A percentile compares a stretch with the other conserved stretches of the same genome.
Evolutionary conservation across 1,284 basidiomycete species (phyloP).

Genomic region (Ganoderma lucidum): DNA sequence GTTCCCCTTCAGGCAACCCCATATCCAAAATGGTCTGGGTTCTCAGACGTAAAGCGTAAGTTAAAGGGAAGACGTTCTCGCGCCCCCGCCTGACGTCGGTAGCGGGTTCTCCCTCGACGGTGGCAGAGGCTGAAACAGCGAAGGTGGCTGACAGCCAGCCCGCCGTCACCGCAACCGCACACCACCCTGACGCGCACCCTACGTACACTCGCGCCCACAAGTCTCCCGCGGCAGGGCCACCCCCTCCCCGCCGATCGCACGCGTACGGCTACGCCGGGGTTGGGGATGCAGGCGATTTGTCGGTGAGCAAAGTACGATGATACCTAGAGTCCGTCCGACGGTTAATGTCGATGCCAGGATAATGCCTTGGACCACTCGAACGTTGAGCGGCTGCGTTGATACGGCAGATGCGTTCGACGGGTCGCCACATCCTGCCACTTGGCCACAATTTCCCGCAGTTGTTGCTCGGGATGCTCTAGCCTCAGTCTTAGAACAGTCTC

Average conservation of each 20-base stretch:
- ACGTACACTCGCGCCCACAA: conserved; percentile 10
- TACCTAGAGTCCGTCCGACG: background rate
- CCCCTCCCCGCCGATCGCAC: background rate
- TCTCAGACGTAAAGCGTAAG: background rate
- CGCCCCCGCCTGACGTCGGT: background rate
- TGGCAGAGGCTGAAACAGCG: background rate
- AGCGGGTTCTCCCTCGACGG: background rate
- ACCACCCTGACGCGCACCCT: background rate
- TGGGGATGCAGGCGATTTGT: background rate
- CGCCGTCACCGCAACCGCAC: background rate
- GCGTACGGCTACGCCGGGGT: too few species aligned
- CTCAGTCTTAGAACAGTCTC: background rate
- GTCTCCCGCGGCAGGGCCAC: background rate
- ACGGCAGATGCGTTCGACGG: background rate
- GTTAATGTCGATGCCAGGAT: background rate
- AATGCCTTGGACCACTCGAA: background rate
- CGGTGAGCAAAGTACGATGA: background rate
- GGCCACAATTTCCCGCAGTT: background rate
- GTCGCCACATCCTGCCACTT: background rate
- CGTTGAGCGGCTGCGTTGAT: background rate
- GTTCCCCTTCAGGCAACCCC: background rate
- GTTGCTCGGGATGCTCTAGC: background rate
- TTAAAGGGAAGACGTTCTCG: background rate
- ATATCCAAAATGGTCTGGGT: background rate
- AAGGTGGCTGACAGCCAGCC: background rate